Conservation (phyloP, 495 filamentous ascomycete genomes). For the Talaromyces ruber region DNA sequence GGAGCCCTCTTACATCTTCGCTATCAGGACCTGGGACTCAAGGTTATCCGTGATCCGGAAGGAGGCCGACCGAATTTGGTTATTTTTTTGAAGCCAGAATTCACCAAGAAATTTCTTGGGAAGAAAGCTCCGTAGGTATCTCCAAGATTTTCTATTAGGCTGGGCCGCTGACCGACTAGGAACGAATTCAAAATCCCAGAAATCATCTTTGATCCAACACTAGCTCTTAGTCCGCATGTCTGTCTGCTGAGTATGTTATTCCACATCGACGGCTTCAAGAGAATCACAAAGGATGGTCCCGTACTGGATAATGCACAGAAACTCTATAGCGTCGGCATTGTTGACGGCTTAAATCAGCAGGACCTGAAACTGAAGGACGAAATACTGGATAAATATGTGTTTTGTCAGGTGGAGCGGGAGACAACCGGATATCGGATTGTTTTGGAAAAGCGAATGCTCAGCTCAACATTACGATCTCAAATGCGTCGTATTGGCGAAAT, state of each 20-base stretch:
- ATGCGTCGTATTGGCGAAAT: slow-evolving; percentile 18
- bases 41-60: too few relatives aligned
- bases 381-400: slow-evolving; percentile 9
- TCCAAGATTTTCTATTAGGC: too few relatives aligned
- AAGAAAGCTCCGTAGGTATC: too few relatives aligned
- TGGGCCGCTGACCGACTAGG: too few relatives aligned
- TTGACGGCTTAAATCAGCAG: slow-evolving; percentile 20
- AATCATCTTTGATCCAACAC: too few relatives aligned
- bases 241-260: slow-evolving; percentile 8
- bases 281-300: slow-evolving; percentile 11
- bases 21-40: too few relatives aligned
- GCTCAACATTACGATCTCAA: slow-evolving; percentile 12
- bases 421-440: slow-evolving; percentile 12
- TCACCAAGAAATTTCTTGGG: too few relatives aligned
- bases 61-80: too few relatives aligned
- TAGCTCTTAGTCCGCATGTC: too few relatives aligned
- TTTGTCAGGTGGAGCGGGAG: slow-evolving; percentile 12
- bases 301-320: slow-evolving; percentile 18
- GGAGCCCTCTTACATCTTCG: too few relatives aligned
- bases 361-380: slow-evolving; percentile 1
- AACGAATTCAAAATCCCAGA: too few relatives aligned
- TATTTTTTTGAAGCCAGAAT: too few relatives aligned
- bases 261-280: slow-evolving; percentile 19
- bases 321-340: slow-evolving; percentile 19
- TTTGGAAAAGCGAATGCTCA: slow-evolving; percentile 9